Percentiles rank a stretch among this genome's conserved stretches.
These are phyloP conservation scores for Diaporthe velutina DNA, from an alignment of 2,329 filamentous ascomycete species.

Conservation along the genomic window DNA sequence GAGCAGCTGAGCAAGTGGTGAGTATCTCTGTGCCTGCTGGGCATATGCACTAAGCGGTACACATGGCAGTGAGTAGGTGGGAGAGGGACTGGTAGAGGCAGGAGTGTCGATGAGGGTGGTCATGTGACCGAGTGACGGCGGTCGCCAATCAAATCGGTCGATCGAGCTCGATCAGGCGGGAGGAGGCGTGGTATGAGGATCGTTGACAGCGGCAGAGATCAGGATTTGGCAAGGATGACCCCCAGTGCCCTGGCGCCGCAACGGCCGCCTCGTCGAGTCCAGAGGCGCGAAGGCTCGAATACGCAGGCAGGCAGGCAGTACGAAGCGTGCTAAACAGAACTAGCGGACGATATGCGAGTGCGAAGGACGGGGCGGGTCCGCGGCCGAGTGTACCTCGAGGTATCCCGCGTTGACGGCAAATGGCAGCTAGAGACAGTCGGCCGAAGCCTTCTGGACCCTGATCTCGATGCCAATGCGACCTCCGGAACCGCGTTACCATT, in stretches of 20 bases:
- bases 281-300: background rate
- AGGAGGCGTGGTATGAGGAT: conserved; percentile 29
- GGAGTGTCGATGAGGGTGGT: background rate
- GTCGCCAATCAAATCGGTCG: conserved; percentile 35
- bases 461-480: conserved; percentile 32
- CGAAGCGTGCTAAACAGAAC: background rate
- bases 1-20: background rate
- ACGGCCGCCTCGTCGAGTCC: conserved; percentile 20
- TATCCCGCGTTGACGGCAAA: conserved; percentile 3
- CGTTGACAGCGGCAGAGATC: conserved; percentile 35
- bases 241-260: conserved; percentile 2
- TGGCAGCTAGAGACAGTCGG: conserved; percentile 1
- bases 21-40: no score
- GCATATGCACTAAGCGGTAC: background rate
- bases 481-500: conserved; percentile 5
- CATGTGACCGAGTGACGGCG: background rate
- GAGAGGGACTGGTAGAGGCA: background rate
- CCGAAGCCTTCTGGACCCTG: conserved; percentile 29
- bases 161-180: conserved; percentile 27
- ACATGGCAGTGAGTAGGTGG: background rate
- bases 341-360: conserved; percentile 14
- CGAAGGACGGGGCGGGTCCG: background rate
- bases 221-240: conserved; percentile 25
- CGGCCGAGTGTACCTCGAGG: conserved; percentile 25
- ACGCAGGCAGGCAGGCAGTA: background rate